Base-by-base conservation (phyloP, 2,329 filamentous ascomycete genomes). In the Trichoderma sp. region DNA sequence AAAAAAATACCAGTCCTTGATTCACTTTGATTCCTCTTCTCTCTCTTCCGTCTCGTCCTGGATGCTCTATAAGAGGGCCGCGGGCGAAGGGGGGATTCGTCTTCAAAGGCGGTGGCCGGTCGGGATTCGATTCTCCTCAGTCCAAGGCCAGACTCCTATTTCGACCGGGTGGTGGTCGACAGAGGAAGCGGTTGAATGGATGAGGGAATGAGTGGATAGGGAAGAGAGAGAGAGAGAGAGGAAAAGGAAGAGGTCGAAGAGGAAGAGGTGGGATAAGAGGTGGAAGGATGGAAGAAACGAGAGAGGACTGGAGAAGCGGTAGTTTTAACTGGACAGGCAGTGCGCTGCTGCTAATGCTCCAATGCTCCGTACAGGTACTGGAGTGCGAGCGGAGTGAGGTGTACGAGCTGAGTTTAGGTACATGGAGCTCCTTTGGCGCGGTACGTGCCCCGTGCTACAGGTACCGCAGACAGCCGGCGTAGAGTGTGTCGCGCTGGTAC, bases 241-340 rank as follows among this genome's bases (percentile, higher is more conserved):
- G 33, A 19, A 43, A n/a, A 43, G 40, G 19, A 43, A 74, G 77
- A 79, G 78, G 79, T 79, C 77, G 77, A 70, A 70, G 69, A 69
- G 70, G 83, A 43, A 84, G 86, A 82, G 84, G 84, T 74, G 75
- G 77, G 75, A 79, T 77, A 77, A 75, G 77, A 69, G 69, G 71
- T 83, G 82, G 82, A 83, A 85, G 82, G 82, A 84, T 81, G 79
- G 80, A 83, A 80, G 79, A 82, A 81, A 82, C 79, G 82, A 82
- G 83, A 83, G 84, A 83, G 84, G 85, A 86, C 83, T 84, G 84
- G 84, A 82, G 82, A 81, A 84, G 82, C 85, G 75, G 75, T 78
- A 78, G 78, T 79, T 80, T 80, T 79, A 79, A 79, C 75, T 72
- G 72, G 74, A 71, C 69, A 68, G 70, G 69, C 71, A 49, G 47